phyloP scores from a whole-genome alignment of 768 basidiomycete genomes.

The Pisolithus sp. region DNA sequence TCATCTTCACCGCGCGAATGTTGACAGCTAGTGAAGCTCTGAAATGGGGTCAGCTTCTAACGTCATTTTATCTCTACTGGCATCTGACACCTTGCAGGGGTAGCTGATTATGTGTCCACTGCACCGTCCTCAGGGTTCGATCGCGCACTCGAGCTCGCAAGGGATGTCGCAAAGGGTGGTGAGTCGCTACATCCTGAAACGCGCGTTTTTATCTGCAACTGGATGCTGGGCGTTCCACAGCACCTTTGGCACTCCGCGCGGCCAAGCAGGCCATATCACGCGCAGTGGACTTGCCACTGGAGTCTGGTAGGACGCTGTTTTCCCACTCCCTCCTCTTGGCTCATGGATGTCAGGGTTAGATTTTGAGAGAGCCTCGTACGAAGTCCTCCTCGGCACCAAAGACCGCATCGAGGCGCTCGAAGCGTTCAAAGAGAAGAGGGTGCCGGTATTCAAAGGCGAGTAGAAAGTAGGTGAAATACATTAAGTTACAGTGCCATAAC shows the following conservation, averaged over 20 bases:
- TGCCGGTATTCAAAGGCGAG: conserved; percentile 76
- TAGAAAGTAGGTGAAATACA: conserved; percentile 25
- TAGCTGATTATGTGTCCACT: conserved; percentile 75
- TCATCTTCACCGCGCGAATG: conserved; percentile 77
- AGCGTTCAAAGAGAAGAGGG: conserved; percentile 82
- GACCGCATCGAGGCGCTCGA: conserved; percentile 80
- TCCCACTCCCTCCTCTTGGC: not conserved
- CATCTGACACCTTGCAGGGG: conserved; percentile 40
- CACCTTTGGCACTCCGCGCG: conserved; percentile 80
- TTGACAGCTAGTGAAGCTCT: conserved; percentile 63
- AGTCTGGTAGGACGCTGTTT: conserved; percentile 46
- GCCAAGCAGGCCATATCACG: conserved; percentile 83
- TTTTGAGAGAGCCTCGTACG: conserved; percentile 83
- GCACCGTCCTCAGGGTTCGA: conserved; percentile 58
- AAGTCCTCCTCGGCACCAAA: conserved; percentile 62
- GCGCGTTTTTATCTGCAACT: not conserved
- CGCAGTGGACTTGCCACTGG: conserved; percentile 71
- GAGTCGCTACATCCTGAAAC: conserved; percentile 8
- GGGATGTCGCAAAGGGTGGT: conserved; percentile 65
- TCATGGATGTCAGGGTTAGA: conserved; percentile 58
- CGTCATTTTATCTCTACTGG: not conserved
- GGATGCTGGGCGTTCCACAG: conserved; percentile 30
- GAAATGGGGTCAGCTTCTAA: conserved; percentile 49
- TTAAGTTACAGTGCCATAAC: not conserved
- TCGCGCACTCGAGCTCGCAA: conserved; percentile 62